These are phyloP conservation scores for Ilyonectria destructans DNA, from an alignment of 2,329 filamentous ascomycete species.

Conservation along the genomic window DNA sequence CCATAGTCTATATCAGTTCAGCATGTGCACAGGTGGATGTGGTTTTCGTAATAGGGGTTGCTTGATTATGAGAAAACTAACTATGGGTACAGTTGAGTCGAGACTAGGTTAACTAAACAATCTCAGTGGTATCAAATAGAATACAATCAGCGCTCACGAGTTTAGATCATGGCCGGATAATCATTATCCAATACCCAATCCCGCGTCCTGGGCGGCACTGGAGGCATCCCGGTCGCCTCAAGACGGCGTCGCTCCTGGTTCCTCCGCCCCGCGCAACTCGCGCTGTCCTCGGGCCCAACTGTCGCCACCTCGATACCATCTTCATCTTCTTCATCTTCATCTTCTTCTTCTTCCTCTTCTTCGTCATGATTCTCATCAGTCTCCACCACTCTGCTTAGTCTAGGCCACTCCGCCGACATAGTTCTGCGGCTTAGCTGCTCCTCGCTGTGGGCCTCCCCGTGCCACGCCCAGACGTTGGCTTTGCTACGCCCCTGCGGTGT, in stretches of 20 bases:
- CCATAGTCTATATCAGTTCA: neutral
- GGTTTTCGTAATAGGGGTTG: no score
- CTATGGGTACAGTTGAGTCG: neutral
- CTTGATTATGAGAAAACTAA: neutral
- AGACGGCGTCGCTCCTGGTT: neutral
- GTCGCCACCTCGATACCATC: conserved; percentile 1
- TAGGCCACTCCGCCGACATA: neutral
- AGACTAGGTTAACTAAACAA: neutral
- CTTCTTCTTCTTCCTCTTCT: neutral
- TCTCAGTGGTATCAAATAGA: neutral
- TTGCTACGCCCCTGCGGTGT: neutral
- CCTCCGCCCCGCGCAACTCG: neutral
- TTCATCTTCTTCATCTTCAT: neutral
- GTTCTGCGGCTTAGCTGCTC: neutral
- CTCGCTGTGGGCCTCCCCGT: neutral
- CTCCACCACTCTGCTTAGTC: neutral
- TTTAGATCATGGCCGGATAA: neutral
- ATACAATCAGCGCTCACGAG: neutral
- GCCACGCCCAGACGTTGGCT: neutral
- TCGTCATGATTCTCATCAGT: neutral
- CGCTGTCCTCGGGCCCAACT: conserved; percentile 12
- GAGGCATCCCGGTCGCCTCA: neutral
- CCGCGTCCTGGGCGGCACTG: neutral
- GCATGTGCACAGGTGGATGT: neutral
- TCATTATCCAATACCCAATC: no score